Conservation (phyloP, 1,139 yeast genomes). For the Zygoascus sp. region DNA sequence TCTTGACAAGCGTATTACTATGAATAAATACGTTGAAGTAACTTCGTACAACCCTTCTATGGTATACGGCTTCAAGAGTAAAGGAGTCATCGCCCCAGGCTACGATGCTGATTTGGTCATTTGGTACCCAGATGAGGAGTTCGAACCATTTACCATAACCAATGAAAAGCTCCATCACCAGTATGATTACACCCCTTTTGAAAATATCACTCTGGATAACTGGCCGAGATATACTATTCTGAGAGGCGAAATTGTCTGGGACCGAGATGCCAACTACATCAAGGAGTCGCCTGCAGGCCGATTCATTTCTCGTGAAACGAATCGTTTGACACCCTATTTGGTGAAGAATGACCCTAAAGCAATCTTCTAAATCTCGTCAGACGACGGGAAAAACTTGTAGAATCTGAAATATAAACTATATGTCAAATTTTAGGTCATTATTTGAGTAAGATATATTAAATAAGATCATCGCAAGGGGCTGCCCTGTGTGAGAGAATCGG, state of each 20-base stretch:
- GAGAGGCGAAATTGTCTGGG: slow-evolving; percentile 17
- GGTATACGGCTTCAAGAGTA: slow-evolving; percentile 35
- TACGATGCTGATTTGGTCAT: slow-evolving; percentile 43
- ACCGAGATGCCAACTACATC: slow-evolving; percentile 11
- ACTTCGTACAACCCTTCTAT: slow-evolving; percentile 44
- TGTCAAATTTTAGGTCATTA: too few relatives aligned
- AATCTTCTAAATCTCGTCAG: background rate
- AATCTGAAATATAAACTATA: background rate
- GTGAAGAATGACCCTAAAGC: background rate
- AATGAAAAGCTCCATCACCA: slow-evolving; percentile 42
- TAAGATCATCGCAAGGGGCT: background rate
- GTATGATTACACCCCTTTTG: slow-evolving; percentile 46
- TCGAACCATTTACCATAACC: slow-evolving; percentile 29
- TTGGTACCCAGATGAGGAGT: slow-evolving; percentile 41
- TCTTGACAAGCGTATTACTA: slow-evolving; percentile 39
- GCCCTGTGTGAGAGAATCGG: background rate
- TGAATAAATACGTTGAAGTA: slow-evolving; percentile 43
- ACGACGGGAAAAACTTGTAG: background rate
- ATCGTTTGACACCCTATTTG: slow-evolving; percentile 6
- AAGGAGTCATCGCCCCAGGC: slow-evolving; percentile 42
- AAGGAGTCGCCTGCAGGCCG: slow-evolving; percentile 8
- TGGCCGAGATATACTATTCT: slow-evolving; percentile 44
- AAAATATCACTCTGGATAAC: slow-evolving; percentile 41
- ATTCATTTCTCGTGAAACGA: slow-evolving; percentile 10
- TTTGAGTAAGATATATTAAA: background rate